Percentiles rank a stretch among this genome's conserved stretches.
Conservation (phyloP, 1,284 basidiomycete genomes). For the Retiboletus flavoniger region DNA sequence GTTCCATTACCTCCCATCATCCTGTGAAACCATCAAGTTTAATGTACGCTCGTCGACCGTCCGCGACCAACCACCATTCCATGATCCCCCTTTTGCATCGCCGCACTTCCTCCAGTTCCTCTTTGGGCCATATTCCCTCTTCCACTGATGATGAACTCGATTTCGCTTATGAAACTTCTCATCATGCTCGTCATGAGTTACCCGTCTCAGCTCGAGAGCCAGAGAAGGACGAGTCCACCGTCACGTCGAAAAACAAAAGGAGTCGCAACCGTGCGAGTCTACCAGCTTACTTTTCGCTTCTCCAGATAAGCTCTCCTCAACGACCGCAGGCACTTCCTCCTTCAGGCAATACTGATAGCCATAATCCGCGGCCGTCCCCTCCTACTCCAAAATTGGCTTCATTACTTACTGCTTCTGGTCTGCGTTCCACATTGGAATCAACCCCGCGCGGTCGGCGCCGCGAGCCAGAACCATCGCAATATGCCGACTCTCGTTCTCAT, state of each 20-base stretch:
- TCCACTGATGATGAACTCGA: constrained; percentile 45
- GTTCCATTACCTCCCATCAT: constrained; percentile 39
- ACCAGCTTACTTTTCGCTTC: constrained; percentile 73
- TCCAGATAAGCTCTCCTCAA: constrained; percentile 50
- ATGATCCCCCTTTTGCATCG: constrained; percentile 57
- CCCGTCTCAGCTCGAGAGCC: constrained; percentile 30
- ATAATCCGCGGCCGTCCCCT: constrained; percentile 49
- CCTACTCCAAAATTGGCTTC: constrained; percentile 54
- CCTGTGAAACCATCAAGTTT: constrained; percentile 40
- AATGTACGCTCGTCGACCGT: constrained; percentile 67
- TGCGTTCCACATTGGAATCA: constrained; percentile 36
- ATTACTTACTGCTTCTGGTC: constrained; percentile 29
- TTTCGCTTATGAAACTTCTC: constrained; percentile 35
- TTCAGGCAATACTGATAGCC: constrained; percentile 43
- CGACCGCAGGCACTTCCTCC: constrained; percentile 45
- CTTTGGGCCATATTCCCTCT: constrained; percentile 41
- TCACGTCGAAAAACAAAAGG: constrained; percentile 48
- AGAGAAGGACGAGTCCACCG: constrained; percentile 36
- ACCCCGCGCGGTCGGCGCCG: constrained; percentile 52
- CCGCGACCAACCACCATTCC: constrained; percentile 65
- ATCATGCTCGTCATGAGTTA: constrained; percentile 20
- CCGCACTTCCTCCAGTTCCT: constrained; percentile 46
- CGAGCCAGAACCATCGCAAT: constrained; percentile 37
- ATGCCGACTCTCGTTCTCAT: constrained; percentile 40
- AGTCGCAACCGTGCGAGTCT: constrained; percentile 69